phyloP scores from a whole-genome alignment of 805 yeast genomes.

The Ogataea naganishii region DNA sequence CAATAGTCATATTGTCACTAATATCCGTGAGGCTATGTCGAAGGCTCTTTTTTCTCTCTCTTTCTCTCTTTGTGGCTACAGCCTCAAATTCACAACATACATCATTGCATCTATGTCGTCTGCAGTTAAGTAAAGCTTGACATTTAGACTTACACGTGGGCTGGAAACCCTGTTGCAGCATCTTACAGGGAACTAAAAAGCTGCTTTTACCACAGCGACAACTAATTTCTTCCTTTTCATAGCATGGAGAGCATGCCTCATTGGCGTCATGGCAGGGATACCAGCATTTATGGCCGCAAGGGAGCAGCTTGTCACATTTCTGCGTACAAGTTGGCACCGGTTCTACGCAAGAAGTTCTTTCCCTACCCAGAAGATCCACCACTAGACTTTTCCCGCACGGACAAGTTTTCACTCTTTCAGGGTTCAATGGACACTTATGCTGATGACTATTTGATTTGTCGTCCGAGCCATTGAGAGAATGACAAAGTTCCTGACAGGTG shows the following conservation, averaged over 20 bases:
- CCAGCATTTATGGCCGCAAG: conserved; percentile 69
- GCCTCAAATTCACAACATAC: conserved; percentile 67
- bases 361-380: conserved; percentile 23
- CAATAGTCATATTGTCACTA: conserved; percentile 43
- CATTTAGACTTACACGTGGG: conserved; percentile 71
- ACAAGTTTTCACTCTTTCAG: conserved; percentile 53
- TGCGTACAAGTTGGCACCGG: conserved; percentile 69
- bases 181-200: conserved; percentile 58
- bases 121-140: conserved; percentile 65
- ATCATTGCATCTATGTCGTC: conserved; percentile 66
- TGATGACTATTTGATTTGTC: conserved; percentile 17
- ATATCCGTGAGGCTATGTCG: conserved; percentile 29
- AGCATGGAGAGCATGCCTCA: conserved; percentile 58
- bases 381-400: conserved; percentile 68
- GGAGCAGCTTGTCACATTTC: conserved; percentile 50
- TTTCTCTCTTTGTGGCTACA: conserved; percentile 45
- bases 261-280: conserved; percentile 75
- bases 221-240: conserved; percentile 34
- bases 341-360: conserved; percentile 59
- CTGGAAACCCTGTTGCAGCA: conserved; percentile 35
- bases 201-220: conserved; percentile 57
- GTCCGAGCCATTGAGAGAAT: too few species aligned
- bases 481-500: conserved; percentile 41
- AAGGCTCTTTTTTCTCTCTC: conserved; percentile 39
- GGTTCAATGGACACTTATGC: conserved; percentile 57